These are phyloP conservation scores for Russula sp. DNA, from an alignment of 768 basidiomycete genomes.

Conservation along the genomic window DNA sequence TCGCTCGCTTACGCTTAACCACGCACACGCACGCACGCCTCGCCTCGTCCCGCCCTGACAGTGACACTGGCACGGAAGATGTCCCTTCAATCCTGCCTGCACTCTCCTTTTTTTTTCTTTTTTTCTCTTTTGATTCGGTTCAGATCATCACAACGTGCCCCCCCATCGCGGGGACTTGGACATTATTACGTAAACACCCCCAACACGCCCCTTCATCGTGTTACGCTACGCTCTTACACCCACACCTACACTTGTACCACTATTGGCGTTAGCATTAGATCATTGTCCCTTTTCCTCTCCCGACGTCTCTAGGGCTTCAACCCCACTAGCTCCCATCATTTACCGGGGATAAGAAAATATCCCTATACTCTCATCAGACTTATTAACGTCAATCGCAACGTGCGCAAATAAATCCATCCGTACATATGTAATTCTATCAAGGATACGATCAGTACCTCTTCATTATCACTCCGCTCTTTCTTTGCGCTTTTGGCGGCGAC, in stretches of 20 bases:
- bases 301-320: no score
- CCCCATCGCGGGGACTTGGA: background rate
- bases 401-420: background rate
- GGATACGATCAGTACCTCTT: slow-evolving; percentile 14
- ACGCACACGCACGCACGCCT: no score
- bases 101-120: background rate
- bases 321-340: background rate
- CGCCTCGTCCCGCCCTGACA: no score
- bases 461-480: background rate
- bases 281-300: background rate
- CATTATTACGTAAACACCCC: slow-evolving; percentile 13
- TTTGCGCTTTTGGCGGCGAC: background rate
- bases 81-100: background rate
- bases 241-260: background rate
- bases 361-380: background rate
- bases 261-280: background rate
- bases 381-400: slow-evolving; percentile 8
- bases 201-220: slow-evolving; percentile 15
- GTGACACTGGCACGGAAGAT: background rate
- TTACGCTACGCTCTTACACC: background rate
- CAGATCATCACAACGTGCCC: slow-evolving; percentile 5
- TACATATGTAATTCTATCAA: slow-evolving; percentile 13
- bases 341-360: background rate
- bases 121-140: background rate
- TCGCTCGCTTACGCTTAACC: no score